Conservation (phyloP, 2,329 filamentous ascomycete species). For the Aspergillus tubingensis region DNA sequence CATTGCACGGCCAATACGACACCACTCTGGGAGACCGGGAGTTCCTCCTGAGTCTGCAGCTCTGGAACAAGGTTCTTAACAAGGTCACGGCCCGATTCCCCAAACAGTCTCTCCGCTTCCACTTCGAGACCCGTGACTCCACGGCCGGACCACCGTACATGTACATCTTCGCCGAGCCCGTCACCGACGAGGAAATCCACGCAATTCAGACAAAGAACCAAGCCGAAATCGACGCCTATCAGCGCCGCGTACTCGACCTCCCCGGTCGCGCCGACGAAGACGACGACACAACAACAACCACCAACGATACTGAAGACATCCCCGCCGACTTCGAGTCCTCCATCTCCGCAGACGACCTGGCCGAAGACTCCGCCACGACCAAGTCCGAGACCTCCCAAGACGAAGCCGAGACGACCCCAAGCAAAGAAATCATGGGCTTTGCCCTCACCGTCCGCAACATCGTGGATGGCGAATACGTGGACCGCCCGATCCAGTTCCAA, state of each 20-base stretch:
- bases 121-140: slow-evolving; percentile 73
- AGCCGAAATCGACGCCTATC: slow-evolving; percentile 67
- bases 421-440: slow-evolving; percentile 62
- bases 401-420: neutral
- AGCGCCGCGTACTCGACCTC: slow-evolving; percentile 52
- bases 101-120: slow-evolving; percentile 70
- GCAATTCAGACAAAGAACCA: slow-evolving; percentile 70
- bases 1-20: slow-evolving; percentile 77
- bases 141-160: slow-evolving; percentile 61
- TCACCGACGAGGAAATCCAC: slow-evolving; percentile 70
- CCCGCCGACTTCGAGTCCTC: neutral
- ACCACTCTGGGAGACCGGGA: slow-evolving; percentile 73
- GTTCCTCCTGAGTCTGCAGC: slow-evolving; percentile 75
- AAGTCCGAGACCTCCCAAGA: neutral
- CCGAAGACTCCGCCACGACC: neutral
- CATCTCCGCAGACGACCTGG: neutral
- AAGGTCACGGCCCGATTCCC: slow-evolving; percentile 75
- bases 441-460: slow-evolving; percentile 71
- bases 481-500: slow-evolving; percentile 58
- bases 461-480: slow-evolving; percentile 66
- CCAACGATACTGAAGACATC: neutral
- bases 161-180: slow-evolving; percentile 88
- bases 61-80: slow-evolving; percentile 79
- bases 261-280: slow-evolving; percentile 21
- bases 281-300: slow-evolving; percentile 4